phyloP scores from a whole-genome alignment of 768 basidiomycete genomes.

The Collybiopsis luxurians region DNA sequence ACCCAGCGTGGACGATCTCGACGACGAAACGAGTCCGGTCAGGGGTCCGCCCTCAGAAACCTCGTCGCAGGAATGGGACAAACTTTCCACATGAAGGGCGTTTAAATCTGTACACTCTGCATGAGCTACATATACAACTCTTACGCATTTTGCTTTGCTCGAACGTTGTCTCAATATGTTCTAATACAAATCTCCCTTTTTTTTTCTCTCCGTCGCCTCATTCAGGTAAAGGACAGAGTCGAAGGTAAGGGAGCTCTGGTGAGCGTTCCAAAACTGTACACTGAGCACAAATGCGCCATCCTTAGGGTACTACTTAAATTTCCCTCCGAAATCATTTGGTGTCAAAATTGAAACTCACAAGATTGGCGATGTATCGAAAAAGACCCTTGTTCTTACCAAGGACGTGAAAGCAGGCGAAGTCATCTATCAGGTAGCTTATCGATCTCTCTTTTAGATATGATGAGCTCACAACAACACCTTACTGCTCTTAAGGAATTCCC shows the following conservation, averaged over 20 bases:
- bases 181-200: slow-evolving; percentile 59
- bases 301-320: slow-evolving; percentile 73
- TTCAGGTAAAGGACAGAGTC: slow-evolving; percentile 62
- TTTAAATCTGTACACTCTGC: slow-evolving; percentile 24
- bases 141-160: slow-evolving; percentile 4
- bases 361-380: slow-evolving; percentile 33
- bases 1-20: slow-evolving; percentile 33
- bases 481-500: slow-evolving; percentile 59
- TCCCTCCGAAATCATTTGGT: slow-evolving; percentile 73
- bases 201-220: slow-evolving; percentile 15
- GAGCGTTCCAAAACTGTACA: slow-evolving; percentile 8
- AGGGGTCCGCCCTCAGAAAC: slow-evolving; percentile 76
- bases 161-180: slow-evolving; percentile 25
- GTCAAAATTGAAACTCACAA: slow-evolving; percentile 53
- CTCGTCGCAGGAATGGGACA: slow-evolving; percentile 91
- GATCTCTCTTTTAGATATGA: background rate
- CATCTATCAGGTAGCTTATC: slow-evolving; percentile 62
- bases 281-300: slow-evolving; percentile 13
- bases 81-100: slow-evolving; percentile 48
- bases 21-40: slow-evolving; percentile 60
- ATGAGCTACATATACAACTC: slow-evolving; percentile 9
- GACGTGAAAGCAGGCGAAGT: slow-evolving; percentile 69
- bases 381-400: slow-evolving; percentile 59
- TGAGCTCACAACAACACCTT: too few species aligned
- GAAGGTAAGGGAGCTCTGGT: slow-evolving; percentile 76